Base-by-base conservation (phyloP, 2,329 filamentous ascomycete genomes). In the Diplodia mutila region DNA sequence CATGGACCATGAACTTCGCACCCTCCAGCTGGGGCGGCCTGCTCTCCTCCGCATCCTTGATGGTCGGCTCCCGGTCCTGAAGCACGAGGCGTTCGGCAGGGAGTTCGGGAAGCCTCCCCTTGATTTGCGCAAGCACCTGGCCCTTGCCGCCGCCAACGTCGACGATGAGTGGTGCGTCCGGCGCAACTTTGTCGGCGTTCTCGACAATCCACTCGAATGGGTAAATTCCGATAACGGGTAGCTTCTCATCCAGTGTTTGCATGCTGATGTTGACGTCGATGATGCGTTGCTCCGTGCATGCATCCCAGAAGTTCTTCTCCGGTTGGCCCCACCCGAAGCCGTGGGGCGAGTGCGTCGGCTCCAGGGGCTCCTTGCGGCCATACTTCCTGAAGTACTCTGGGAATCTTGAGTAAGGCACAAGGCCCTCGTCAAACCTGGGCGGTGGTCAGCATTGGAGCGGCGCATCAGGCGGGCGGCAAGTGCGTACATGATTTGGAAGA, bases 121-220 rank as follows among this genome's bases (percentile, higher is more conserved):
- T 75, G 8, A 83, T 72, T 4, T 72, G 69, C 4, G 72, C 71
- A n/a, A 75, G 75, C 55, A 80, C 78, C n/a, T 82, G 78, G 0
- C 81, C 81, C 9, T 74, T 72, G 1, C 77, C 78, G 48, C 81
- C 80, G 11, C 80, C 80, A 12, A 83, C 72, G 68, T 83, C 79
- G 2, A 83, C 79, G 54, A 81, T 74, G 32, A 82, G 39, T 25
- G 69, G 63, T 9, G 59, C 57, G 12, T 69, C 65, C 5, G 42
- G 25, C 32, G 39, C 34, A 16, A 55, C 66, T 2, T 42, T 27
- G 27, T 32, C n/a, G 3, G 55, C 66, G 27, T 67, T 67, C 39
- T 63, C 55, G 2, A 39, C n/a, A 16, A 67, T 49, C 48, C 51
- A 55, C 8, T 48, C 23, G 27, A 63, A 55, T 0, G 66, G 66